Base-by-base conservation (phyloP, 345 rosid species). In the Arabis hirsuta region DNA sequence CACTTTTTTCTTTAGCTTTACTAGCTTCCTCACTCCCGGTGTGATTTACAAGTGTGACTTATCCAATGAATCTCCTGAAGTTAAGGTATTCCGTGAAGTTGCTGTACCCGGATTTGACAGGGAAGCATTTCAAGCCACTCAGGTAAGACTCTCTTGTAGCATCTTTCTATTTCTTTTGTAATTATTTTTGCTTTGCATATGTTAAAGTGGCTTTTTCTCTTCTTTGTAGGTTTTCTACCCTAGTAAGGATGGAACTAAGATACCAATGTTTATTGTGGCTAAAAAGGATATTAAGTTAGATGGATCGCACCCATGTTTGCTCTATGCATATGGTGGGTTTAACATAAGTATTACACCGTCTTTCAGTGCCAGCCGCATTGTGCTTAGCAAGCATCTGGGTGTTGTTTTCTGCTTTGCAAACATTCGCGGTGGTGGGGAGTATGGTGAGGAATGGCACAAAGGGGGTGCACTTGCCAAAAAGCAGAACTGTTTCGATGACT, bases 401-500 rank as follows among this genome's bases (percentile, higher is more conserved):
- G 89, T 78, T 70, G 87, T 94, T 52, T 82, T 61, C 76, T 91
- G 96, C 82, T 63, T 91, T 59, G 96, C 96, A 59, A 94, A 89
- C 68, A 83, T 91, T 31, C 96, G 97, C 2, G 99, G 99, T 42
- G 99, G 99, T 41, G 99, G 97, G 52, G 99, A 91, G 79, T 91
- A 95, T 42, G 99, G 97, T 34, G 95, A 95, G 82, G 96, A 89
- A 81, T 91, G 99, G 97, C 96, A 95, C 77, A 87, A 89, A 78
- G 96, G 89, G 3, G 99, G 97, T 29, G 64, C 96, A 20, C 88
- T 91, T 29, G 82, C 81, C 6, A 87, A 83, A 27, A 95, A 95
- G 73, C 99, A 95, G 81, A 95, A 87, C 71, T 87, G 92, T 81
- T 91, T 95, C 62, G 97, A 89, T 72, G 99, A 95, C 71, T 91